Evolutionary conservation across 2,329 filamentous ascomycete species (phyloP).

Genomic region (Aspergillus tanneri): DNA sequence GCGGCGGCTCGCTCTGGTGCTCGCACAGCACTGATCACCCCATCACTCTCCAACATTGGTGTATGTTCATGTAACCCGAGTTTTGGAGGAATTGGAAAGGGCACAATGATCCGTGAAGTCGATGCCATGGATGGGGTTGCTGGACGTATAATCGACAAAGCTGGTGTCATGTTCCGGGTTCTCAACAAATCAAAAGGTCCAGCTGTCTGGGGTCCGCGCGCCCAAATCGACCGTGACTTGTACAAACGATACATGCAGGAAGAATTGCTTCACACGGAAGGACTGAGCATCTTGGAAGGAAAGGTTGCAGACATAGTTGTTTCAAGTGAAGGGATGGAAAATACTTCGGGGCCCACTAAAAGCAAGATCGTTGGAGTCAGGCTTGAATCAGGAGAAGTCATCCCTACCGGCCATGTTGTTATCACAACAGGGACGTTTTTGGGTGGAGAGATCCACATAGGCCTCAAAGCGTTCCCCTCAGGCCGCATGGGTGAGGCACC

Average conservation of each 20-base stretch:
- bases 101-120: constrained; percentile 91
- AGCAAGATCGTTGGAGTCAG: constrained; percentile 80
- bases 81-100: constrained; percentile 98
- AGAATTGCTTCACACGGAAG: constrained; percentile 74
- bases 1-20: constrained; percentile 87
- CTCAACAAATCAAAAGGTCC: constrained; percentile 88
- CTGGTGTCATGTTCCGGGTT: constrained; percentile 89
- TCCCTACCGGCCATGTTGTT: constrained; percentile 77
- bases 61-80: constrained; percentile 97
- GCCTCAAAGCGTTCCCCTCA: constrained; percentile 76
- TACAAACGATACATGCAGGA: constrained; percentile 90
- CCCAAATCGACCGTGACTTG: constrained; percentile 87
- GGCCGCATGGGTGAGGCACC: constrained; percentile 93
- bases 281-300: constrained; percentile 76
- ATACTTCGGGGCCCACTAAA: constrained; percentile 50
- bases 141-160: constrained; percentile 85
- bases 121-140: constrained; percentile 91
- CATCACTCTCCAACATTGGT: constrained; percentile 81
- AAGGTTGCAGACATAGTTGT: constrained; percentile 91
- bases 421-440: constrained; percentile 97
- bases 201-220: constrained; percentile 93
- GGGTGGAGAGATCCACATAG: constrained; percentile 94
- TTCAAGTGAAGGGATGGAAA: constrained; percentile 54
- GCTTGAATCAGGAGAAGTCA: constrained; percentile 80
- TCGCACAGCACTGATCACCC: constrained; percentile 84